Base-by-base conservation (phyloP, 768 basidiomycete species). In the Naganishia friedmannii region DNA sequence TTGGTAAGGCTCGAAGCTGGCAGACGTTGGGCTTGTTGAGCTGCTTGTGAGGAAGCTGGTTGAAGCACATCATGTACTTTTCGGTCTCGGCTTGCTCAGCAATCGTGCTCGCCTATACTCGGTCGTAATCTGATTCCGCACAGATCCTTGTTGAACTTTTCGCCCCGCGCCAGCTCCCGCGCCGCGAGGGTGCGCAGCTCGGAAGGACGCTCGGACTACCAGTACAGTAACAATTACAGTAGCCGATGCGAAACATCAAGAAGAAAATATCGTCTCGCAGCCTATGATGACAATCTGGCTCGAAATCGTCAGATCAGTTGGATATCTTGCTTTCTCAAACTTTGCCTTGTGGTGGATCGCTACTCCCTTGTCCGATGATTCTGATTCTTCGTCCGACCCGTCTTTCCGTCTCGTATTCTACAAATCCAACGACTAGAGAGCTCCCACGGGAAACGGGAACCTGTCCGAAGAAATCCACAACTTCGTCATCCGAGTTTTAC, bases 401-500 rank as follows among this genome's bases (percentile, higher is more conserved):
- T 26, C 48, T 51, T n/a, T 3, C 45, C 21, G 21, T 46, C 15
- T 46, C 45, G 45, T 17, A 3, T 51, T 26, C 48, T 21, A 26
- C 48, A 51, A 51, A 3, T 51, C 23, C 48, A 21, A 2, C 21
- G 6, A 51, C 48, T 3, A 51, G n/a, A n/a, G 12, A 51, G n/a
- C 48, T n/a, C n/a, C 6, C n/a, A 51, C 48, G 23, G 48, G n/a
- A 51, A 2, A 51, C 48, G 23, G 48, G n/a, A 51, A 2, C 42
- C 42, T 13, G 42, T 42, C 15, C 42, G 42, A 42, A 7, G 13
- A 21, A 51, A 51, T 13, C 23, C 48, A 26, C 48, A 12, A 58
- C 57, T 39, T 42, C 60, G 60, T 63, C 60, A 63, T 45, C 60
- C 23, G 7, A 28, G 4, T 42, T 63, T 63, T 63, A 63, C 60